Percentiles rank a stretch among this genome's conserved stretches.
These are phyloP conservation scores for Crithidia fasciculata DNA, from an alignment of 208 protist species.

Conservation along the genomic window DNA sequence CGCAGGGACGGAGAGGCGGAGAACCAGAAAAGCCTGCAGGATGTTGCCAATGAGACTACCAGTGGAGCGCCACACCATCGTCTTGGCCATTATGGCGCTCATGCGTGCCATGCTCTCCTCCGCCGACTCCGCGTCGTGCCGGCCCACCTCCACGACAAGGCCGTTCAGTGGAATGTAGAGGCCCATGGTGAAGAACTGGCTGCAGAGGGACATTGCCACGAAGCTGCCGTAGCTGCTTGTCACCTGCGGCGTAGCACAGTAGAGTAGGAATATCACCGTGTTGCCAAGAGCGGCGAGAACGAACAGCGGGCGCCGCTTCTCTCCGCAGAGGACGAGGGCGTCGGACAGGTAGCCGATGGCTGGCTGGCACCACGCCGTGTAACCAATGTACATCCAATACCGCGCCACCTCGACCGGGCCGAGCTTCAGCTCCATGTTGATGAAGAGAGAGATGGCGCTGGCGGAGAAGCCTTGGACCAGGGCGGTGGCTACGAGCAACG, in stretches of 20 bases:
- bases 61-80: constrained; percentile 53
- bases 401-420: constrained; percentile 38
- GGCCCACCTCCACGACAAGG: constrained; percentile 51
- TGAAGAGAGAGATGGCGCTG: constrained; percentile 40
- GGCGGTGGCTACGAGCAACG: constrained; percentile 40
- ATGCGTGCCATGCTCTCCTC: constrained; percentile 47
- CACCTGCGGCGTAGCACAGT: constrained; percentile 5
- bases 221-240: constrained; percentile 27
- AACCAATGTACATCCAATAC: constrained; percentile 54
- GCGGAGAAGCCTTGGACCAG: constrained; percentile 41
- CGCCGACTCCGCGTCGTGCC: constrained; percentile 44
- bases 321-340: constrained; percentile 35
- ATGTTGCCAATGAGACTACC: constrained; percentile 38
- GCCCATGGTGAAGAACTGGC: constrained; percentile 43
- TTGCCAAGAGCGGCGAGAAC: constrained; percentile 31
- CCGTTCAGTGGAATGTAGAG: constrained; percentile 62
- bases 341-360: constrained; percentile 46
- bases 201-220: constrained; percentile 33
- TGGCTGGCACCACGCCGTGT: constrained; percentile 38
- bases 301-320: constrained; percentile 53
- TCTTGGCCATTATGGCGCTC: constrained; percentile 49
- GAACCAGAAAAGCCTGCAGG: constrained; percentile 34
- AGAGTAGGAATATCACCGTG: constrained; percentile 36
- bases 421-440: constrained; percentile 33
- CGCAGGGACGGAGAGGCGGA: constrained; percentile 11